Conservation (phyloP, 2,329 filamentous ascomycete species). For the Epichloe uncinata region DNA sequence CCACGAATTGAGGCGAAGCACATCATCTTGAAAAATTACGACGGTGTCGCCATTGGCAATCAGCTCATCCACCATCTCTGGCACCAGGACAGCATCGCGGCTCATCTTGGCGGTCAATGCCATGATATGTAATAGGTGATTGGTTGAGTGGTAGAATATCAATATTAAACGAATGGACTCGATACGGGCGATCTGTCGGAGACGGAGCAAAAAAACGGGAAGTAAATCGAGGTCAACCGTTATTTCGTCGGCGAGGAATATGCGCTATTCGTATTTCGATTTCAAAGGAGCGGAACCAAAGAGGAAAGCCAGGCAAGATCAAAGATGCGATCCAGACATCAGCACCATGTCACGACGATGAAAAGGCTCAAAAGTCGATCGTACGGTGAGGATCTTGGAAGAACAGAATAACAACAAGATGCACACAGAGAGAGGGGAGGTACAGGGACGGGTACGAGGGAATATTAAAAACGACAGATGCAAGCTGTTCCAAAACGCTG, state of each 20-base stretch:
- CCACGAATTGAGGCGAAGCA: conserved; percentile 45
- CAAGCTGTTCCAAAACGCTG: not conserved
- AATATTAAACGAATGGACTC: not conserved
- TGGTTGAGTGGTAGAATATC: not conserved
- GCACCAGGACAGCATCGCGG: conserved; percentile 30
- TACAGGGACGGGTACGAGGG: not conserved
- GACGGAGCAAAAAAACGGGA: too few relatives aligned
- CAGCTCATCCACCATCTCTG: conserved; percentile 33
- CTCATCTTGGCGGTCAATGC: conserved; percentile 15
- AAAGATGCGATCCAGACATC: not conserved
- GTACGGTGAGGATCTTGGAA: too few relatives aligned
- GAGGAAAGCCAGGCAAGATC: not conserved
- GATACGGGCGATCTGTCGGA: not conserved
- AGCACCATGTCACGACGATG: not conserved
- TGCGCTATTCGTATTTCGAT: not conserved
- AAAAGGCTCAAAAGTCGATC: not conserved
- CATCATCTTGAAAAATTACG: conserved; percentile 40
- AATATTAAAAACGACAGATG: not conserved
- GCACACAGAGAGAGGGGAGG: not conserved
- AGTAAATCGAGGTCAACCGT: not conserved
- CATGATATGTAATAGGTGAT: not conserved
- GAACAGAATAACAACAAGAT: not conserved
- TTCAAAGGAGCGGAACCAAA: not conserved
- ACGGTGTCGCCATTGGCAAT: conserved; percentile 42
- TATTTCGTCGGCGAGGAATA: not conserved